Percentiles rank a stretch among this genome's conserved stretches.
phyloP scores from a whole-genome alignment of 2,329 filamentous ascomycete genomes.

The Immersiporthe knoxdaviesiana region DNA sequence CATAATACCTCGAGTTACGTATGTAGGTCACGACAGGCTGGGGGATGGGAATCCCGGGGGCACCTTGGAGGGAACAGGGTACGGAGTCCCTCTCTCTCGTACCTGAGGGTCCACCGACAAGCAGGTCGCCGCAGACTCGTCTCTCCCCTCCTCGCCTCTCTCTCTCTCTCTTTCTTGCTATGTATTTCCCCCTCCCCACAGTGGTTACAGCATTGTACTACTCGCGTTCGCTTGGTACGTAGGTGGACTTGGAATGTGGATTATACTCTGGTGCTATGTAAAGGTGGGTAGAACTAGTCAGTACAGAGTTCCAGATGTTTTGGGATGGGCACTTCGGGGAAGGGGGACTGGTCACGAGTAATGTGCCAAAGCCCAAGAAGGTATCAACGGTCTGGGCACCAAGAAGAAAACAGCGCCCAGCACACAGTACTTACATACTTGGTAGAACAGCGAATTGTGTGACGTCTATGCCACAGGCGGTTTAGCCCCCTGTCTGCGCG shows the following conservation, averaged over 20 bases:
- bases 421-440: background rate
- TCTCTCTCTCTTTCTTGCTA: too few species aligned
- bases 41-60: background rate
- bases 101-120: background rate
- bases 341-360: slow-evolving; percentile 1
- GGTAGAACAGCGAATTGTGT: background rate
- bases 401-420: background rate
- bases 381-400: background rate
- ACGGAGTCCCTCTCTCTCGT: background rate
- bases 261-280: background rate
- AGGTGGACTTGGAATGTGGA: slow-evolving; percentile 2
- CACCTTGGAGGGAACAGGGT: background rate
- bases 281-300: background rate
- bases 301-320: slow-evolving; percentile 2
- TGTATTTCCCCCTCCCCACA: background rate
- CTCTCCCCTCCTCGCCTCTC: background rate
- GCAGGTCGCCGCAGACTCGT: background rate
- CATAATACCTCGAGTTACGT: background rate
- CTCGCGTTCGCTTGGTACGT: background rate
- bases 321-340: background rate
- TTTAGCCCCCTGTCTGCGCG: background rate
- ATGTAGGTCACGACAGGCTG: background rate
- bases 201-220: background rate
- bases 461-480: slow-evolving; percentile 2
- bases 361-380: background rate